Conservation (phyloP, 345 rosid species). For the Dimocarpus longan region DNA sequence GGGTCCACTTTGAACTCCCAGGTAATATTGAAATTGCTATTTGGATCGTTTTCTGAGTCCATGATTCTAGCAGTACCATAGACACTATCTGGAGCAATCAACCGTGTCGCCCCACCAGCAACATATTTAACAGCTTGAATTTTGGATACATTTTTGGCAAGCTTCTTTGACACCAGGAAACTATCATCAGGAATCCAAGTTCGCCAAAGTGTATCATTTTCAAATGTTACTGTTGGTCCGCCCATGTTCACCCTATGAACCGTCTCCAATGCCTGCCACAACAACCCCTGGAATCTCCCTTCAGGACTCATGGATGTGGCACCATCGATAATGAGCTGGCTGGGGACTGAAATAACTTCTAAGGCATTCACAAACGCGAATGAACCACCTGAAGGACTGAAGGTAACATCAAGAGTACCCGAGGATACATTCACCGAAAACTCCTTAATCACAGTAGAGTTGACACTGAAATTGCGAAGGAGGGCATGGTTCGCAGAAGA, state of each 20-base stretch:
- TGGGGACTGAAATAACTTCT: conserved; percentile 83
- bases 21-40: conserved; percentile 70
- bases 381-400: conserved; percentile 57
- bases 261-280: conserved; percentile 69
- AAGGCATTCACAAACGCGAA: conserved; percentile 74
- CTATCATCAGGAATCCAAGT: conserved; percentile 73
- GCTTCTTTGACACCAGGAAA: conserved; percentile 40
- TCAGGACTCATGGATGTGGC: conserved; percentile 30
- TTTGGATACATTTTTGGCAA: conserved; percentile 45
- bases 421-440: conserved; percentile 61
- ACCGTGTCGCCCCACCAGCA: conserved; percentile 48
- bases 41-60: conserved; percentile 53
- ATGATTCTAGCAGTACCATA: conserved; percentile 71
- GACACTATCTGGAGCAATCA: conserved; percentile 64
- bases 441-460: conserved; percentile 52
- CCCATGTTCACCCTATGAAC: conserved; percentile 91
- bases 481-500: conserved; percentile 55
- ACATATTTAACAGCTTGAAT: conserved; percentile 51
- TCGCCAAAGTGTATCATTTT: conserved; percentile 73
- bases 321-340: conserved; percentile 49
- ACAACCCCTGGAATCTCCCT: conserved; percentile 45
- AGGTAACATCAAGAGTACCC: conserved; percentile 52
- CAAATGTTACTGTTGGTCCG: conserved; percentile 52
- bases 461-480: conserved; percentile 49
- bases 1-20: conserved; percentile 73